phyloP scores from a whole-genome alignment of 2,329 filamentous ascomycete genomes.

The Talaromyces amestolkiae region DNA sequence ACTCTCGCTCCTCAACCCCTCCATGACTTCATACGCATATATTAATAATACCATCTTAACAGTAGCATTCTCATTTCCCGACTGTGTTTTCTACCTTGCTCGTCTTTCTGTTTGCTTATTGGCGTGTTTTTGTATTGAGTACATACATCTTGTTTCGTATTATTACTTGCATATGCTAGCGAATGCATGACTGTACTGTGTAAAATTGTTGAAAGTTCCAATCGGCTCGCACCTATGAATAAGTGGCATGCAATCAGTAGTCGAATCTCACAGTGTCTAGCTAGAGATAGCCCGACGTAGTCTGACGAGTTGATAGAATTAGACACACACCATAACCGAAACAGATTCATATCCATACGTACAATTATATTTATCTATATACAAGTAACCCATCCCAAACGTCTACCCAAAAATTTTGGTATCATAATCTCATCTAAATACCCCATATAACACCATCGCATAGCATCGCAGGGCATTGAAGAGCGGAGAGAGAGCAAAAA shows the following conservation, averaged over 20 bases:
- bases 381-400: neutral
- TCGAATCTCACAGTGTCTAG: too few relatives aligned
- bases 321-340: too few relatives aligned
- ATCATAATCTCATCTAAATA: neutral
- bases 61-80: neutral
- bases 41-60: neutral
- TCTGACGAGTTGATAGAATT: too few relatives aligned
- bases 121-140: neutral
- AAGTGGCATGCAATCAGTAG: too few relatives aligned
- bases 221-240: too few relatives aligned
- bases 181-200: neutral
- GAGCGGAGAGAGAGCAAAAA: neutral
- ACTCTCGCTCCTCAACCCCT: neutral
- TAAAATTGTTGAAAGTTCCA: too few relatives aligned
- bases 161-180: neutral
- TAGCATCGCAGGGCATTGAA: neutral
- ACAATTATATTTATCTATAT: conserved; percentile 1
- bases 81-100: neutral
- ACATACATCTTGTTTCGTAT: neutral
- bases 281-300: too few relatives aligned
- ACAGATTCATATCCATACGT: neutral
- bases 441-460: neutral
- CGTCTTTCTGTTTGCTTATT: neutral
- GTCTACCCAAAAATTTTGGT: neutral
- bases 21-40: neutral